Conservation (phyloP, 148 eudicot species). For the Polygonum aviculare region DNA sequence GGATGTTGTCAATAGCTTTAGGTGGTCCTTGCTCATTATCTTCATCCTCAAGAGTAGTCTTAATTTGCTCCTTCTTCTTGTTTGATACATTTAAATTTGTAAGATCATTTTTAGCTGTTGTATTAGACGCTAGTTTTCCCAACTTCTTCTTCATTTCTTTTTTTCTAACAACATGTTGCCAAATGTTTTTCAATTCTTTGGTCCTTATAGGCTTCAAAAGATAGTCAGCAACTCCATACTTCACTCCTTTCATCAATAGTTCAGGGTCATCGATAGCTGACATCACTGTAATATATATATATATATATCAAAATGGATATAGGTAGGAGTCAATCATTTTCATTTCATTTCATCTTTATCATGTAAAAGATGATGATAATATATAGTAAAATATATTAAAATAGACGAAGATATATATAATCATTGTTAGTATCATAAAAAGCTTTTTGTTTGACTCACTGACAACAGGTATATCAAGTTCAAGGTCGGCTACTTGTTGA, state of each 20-base stretch:
- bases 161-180: conserved; percentile 46
- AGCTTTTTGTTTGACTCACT: conserved; percentile 29
- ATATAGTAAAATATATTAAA: no score
- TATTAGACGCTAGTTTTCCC: background rate
- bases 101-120: background rate
- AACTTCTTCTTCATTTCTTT: background rate
- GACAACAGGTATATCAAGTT: conserved; percentile 86
- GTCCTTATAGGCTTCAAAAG: conserved; percentile 38
- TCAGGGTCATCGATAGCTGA: conserved; percentile 29
- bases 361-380: conserved; percentile 1
- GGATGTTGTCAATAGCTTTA: background rate
- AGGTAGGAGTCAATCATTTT: background rate
- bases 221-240: conserved; percentile 47
- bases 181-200: conserved; percentile 32
- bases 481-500: conserved; percentile 54
- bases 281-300: conserved; percentile 36
- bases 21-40: background rate
- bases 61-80: background rate
- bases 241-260: conserved; percentile 38
- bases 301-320: conserved; percentile 2
- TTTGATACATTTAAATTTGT: background rate
- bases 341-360: background rate
- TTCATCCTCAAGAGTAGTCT: background rate
- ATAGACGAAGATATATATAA: no score
- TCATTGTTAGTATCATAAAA: no score